Evolutionary conservation across 2,329 filamentous ascomycete genomes (phyloP).

Genomic region (Cladophialophora carrionii): DNA sequence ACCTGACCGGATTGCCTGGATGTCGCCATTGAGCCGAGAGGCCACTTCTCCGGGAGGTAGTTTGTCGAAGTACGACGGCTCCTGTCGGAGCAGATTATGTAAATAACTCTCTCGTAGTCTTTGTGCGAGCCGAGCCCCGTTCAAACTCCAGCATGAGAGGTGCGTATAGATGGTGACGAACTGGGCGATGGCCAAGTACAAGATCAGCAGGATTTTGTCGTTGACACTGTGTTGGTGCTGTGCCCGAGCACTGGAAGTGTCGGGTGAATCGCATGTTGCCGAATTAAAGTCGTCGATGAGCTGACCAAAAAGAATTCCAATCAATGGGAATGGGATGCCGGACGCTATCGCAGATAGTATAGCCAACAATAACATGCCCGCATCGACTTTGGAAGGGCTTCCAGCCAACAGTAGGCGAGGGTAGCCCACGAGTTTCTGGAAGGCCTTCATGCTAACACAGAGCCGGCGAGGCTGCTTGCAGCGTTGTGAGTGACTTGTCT

Average conservation of each 20-base stretch:
- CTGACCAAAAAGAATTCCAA: slow-evolving; percentile 48
- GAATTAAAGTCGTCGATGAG: slow-evolving; percentile 46
- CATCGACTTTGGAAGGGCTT: slow-evolving; percentile 43
- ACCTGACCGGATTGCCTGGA: slow-evolving; percentile 52
- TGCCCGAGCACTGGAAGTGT: not conserved
- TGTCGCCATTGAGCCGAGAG: slow-evolving; percentile 52
- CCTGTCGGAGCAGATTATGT: slow-evolving; percentile 36
- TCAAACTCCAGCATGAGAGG: slow-evolving; percentile 65
- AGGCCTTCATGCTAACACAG: not conserved
- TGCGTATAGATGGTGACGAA: slow-evolving; percentile 68
- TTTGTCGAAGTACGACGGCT: slow-evolving; percentile 42
- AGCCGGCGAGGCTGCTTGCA: not conserved
- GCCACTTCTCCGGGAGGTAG: slow-evolving; percentile 54
- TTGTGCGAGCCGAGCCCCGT: slow-evolving; percentile 65
- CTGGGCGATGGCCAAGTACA: slow-evolving; percentile 67
- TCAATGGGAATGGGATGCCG: slow-evolving; percentile 46
- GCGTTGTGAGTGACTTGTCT: not conserved
- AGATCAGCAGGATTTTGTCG: slow-evolving; percentile 62
- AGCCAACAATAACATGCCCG: slow-evolving; percentile 38
- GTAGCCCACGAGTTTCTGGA: slow-evolving; percentile 40
- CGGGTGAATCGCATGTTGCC: slow-evolving; percentile 22
- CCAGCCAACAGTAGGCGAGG: slow-evolving; percentile 46
- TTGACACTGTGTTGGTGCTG: slow-evolving; percentile 53
- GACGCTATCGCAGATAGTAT: slow-evolving; percentile 43
- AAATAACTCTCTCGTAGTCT: slow-evolving; percentile 59